Base-by-base conservation (phyloP, 805 yeast species). In the Yarrowia osloensis region DNA sequence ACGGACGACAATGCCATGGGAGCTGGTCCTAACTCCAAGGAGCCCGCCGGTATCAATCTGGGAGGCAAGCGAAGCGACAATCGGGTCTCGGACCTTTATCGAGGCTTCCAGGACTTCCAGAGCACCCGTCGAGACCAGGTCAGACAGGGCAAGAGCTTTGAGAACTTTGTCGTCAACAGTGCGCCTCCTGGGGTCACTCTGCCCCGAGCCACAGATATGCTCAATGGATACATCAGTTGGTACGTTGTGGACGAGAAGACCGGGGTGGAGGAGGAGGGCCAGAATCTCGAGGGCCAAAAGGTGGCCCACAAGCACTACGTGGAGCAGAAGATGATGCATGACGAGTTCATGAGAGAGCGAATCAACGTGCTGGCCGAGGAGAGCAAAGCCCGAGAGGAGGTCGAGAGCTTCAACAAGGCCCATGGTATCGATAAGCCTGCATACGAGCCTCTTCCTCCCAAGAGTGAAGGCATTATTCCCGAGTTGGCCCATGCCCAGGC, bases 101-200 rank as follows among this genome's bases (percentile, higher is more conserved):
- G 54, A 44, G 66, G 66, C 1, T 44, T 17, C 33, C 17, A 28
- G 6, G 66, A 61, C 54, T 61, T 44, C 19, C 26, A 35, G 44
- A 31, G 19, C 24, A 11, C 40, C 7, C 40, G 66, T 17, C 11
- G 22, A n/a, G 54, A 31, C 17, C 54, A 31, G 33, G 15, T 11
- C 13, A 26, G 15, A 4, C 35, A 57, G 37, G 63, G 63, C 28
- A 61, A 46, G 31, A 8, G 33, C 3, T 31, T 44, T 4, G 54
- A 46, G 42, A 46, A 44, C 54, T 61, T 21, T 44, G 66, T 61
- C 33, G 33, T 61, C 54, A 61, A 61, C 54, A 44, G 54, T n/a
- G 66, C 66, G 21, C 66, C 66, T 33, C 35, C 66, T 15, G 66
- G 66, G 3, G 39, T 33, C n/a, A 44, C 44, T n/a, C 40, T 61